Evolutionary conservation across 2,329 filamentous ascomycete species (phyloP), one percentile per base, ranked within the genome.

Genomic region (Seiridium unicorne): DNA sequence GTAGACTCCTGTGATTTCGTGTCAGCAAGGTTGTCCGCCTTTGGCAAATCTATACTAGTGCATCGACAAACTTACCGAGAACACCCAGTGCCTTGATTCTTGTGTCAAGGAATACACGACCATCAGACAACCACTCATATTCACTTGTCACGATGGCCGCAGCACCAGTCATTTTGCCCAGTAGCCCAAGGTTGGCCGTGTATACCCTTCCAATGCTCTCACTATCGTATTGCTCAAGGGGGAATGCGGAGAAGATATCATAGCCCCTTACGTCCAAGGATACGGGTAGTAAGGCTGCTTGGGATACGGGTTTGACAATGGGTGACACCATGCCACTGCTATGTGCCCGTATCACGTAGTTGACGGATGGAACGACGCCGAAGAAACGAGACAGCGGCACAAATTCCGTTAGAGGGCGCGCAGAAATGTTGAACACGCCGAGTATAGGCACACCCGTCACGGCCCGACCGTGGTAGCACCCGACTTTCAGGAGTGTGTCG

Each of bases 81-180:
- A 81, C 81, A 0, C 94, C 94, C 1, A 97, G 76, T 0, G 93
- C 93, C 72, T 96, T 97, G 47, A 97, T 71, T 11, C 82, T 84
- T 1, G 89, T 85, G 67, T 87, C 85, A 10, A 96, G 75, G 6
- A 85, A 75, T 26, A 95, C 76, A 13, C 86, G 78, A 0, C 87
- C 86, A 60, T 85, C 88, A 6, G 65, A 70, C 3, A 68, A 68
- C 48, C 88, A 71, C 40, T 82, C 82, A 49, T 88, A 82, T 35
- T 84, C 80, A n/a, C 79, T 88, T 44, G 79, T 81, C 1, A 89
- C 78, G 6, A 97, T 82, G 0, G 92, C 93, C 1, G 92, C 93
- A 1, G 89, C 87, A 0, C 93, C 94, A 0, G 92, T 92, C 91
- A 98, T 96, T 74, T 97, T 97, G 2, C 85, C 90, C 3, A 96